Conservation (phyloP, 495 filamentous ascomycete species). For the Margaritispora aquatica region DNA sequence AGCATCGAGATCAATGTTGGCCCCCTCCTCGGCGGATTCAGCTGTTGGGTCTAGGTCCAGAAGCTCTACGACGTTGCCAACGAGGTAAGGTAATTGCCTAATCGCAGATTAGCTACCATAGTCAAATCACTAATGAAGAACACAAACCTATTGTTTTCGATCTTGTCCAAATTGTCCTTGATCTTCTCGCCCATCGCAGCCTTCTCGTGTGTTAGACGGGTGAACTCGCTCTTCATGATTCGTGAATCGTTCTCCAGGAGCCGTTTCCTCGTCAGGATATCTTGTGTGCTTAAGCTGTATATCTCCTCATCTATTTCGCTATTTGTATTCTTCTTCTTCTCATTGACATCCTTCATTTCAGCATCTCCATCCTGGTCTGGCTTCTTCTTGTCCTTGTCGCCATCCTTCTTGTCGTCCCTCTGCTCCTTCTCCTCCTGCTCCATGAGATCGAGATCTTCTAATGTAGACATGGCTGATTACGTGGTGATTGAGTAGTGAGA, state of each 20-base stretch:
- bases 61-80: conserved; percentile 96
- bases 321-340: conserved; percentile 71
- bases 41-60: conserved; percentile 94
- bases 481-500: neutral
- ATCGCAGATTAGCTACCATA: conserved; percentile 13
- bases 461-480: conserved; percentile 60
- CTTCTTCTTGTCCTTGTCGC: conserved; percentile 61
- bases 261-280: conserved; percentile 81
- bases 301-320: conserved; percentile 88
- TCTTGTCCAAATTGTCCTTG: conserved; percentile 98
- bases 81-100: conserved; percentile 96
- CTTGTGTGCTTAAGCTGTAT: conserved; percentile 79
- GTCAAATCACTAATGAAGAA: neutral
- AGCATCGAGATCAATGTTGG: conserved; percentile 97
- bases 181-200: conserved; percentile 94
- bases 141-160: conserved; percentile 91
- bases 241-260: conserved; percentile 94
- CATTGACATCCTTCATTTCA: conserved; percentile 80
- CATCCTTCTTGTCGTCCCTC: conserved; percentile 59
- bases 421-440: conserved; percentile 77
- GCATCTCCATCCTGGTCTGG: conserved; percentile 68
- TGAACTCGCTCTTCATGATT: conserved; percentile 97
- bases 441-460: conserved; percentile 66
- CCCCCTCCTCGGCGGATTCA: conserved; percentile 93
- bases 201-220: conserved; percentile 92